Evolutionary conservation across 345 rosid genomes (phyloP).

Genomic region (Arabis hirsuta): DNA sequence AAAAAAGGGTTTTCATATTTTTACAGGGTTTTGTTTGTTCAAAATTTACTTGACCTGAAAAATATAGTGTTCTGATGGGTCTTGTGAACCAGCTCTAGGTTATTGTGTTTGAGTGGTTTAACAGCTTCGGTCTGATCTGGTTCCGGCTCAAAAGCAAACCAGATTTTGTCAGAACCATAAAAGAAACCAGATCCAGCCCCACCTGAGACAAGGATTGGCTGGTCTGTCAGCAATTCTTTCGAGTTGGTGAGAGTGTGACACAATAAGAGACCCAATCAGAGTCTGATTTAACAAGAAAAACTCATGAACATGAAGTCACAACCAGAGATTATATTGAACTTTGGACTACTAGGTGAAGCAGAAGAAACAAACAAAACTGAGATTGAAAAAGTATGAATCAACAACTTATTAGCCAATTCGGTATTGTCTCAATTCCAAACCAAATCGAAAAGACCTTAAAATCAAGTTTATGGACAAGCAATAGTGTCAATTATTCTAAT

Average conservation of each 20-base stretch:
- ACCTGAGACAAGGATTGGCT: background rate
- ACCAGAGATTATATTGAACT: background rate
- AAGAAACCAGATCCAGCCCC: background rate
- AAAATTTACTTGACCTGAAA: too few relatives aligned
- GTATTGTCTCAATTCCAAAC: background rate
- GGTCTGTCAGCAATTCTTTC: slow-evolving; percentile 11
- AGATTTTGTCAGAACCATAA: background rate
- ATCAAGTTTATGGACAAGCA: slow-evolving; percentile 8
- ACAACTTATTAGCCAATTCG: background rate
- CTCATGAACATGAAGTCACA: background rate
- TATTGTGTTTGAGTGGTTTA: background rate
- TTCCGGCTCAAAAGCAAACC: background rate
- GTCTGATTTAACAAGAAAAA: background rate
- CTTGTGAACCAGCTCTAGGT: slow-evolving; percentile 14
- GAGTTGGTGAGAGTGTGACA: background rate
- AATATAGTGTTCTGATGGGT: background rate
- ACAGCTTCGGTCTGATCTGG: background rate
- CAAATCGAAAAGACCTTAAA: background rate
- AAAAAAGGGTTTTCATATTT: too few relatives aligned
- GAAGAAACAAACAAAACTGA: background rate
- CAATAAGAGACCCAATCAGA: background rate
- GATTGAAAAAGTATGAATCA: background rate
- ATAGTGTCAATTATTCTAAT: background rate
- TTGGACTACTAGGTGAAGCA: background rate
- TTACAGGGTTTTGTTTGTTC: too few relatives aligned